phyloP scores from a whole-genome alignment of 257 asterid species.

The Misopates orontium region DNA sequence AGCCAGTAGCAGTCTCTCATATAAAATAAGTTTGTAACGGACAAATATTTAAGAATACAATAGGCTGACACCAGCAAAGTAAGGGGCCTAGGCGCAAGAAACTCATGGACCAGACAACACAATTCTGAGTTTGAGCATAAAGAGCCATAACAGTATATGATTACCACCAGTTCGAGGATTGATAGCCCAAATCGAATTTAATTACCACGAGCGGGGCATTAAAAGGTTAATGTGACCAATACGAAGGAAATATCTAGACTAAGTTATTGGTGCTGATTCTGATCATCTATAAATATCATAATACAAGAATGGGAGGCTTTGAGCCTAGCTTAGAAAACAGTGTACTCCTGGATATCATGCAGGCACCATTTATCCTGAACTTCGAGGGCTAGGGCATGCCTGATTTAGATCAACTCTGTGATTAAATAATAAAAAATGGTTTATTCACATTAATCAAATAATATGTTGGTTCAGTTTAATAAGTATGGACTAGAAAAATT shows the following conservation, averaged over 20 bases:
- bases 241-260: not conserved
- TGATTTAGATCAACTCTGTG: not conserved
- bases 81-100: not conserved
- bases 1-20: conserved; percentile 1
- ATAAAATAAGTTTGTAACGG: not conserved
- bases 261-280: not conserved
- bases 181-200: too few relatives aligned
- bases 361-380: not conserved
- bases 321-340: not conserved
- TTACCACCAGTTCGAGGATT: not conserved
- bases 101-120: not conserved
- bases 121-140: not conserved
- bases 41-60: not conserved
- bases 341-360: not conserved
- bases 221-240: not conserved
- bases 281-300: not conserved
- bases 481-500: not conserved
- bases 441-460: not conserved
- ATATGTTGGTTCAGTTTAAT: not conserved
- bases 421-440: not conserved
- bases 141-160: not conserved
- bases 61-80: not conserved
- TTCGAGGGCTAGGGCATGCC: not conserved
- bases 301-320: not conserved
- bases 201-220: not conserved